Conservation (phyloP, 495 filamentous ascomycete species). For the Thermochaetoides thermophila region DNA sequence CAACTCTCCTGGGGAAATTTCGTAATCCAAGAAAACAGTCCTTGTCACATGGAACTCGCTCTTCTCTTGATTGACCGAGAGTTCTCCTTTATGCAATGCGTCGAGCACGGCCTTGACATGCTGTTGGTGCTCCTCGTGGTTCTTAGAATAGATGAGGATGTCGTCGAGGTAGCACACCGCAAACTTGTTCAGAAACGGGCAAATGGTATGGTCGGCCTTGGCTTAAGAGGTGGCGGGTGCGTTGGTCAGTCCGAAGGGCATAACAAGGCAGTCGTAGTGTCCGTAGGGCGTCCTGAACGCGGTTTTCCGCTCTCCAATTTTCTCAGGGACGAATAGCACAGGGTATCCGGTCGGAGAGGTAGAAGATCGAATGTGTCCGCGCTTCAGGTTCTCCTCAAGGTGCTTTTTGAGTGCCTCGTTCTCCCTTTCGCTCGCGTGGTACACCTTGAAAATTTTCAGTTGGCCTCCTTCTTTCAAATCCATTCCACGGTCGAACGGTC, state of each 20-base stretch:
- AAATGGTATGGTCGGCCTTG: not conserved
- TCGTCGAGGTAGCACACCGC: no score
- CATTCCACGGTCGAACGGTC: slow-evolving; percentile 2
- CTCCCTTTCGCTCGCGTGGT: no score
- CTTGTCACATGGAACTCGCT: no score
- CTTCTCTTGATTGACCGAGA: slow-evolving; percentile 2
- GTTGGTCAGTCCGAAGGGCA: slow-evolving; percentile 1
- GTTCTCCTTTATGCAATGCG: not conserved
- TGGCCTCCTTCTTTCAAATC: slow-evolving; percentile 1
- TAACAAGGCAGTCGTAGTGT: slow-evolving; percentile 3
- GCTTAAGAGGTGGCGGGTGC: no score
- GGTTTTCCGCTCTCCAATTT: slow-evolving; percentile 3
- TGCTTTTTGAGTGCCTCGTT: no score
- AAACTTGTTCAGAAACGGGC: not conserved
- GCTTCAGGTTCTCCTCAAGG: slow-evolving; percentile 1
- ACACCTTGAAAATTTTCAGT: slow-evolving; percentile 2
- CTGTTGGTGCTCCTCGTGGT: not conserved
- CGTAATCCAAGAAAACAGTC: not conserved
- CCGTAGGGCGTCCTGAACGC: not conserved
- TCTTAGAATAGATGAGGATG: slow-evolving; percentile 5
- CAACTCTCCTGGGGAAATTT: not conserved
- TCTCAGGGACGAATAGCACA: slow-evolving; percentile 2
- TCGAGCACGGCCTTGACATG: not conserved
- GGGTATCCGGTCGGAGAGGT: not conserved
- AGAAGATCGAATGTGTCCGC: not conserved